These are phyloP conservation scores for Juglanconis juglandina DNA, from an alignment of 2,329 filamentous ascomycete genomes.

Conservation along the genomic window DNA sequence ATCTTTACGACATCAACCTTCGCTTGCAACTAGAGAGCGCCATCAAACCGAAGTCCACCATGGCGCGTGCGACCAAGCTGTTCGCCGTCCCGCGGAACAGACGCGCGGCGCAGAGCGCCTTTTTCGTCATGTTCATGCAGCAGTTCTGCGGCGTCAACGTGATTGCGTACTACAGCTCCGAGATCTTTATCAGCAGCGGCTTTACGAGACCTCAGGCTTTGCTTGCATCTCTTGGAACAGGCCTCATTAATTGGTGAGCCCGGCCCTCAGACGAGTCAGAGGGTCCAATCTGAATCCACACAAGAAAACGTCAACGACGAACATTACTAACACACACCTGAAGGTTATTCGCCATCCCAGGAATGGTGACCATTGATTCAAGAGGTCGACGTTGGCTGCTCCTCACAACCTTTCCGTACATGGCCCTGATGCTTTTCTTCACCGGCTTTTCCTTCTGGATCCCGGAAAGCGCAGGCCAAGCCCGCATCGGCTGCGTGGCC, in stretches of 20 bases:
- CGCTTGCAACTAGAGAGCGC: constrained; percentile 22
- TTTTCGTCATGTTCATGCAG: constrained; percentile 74
- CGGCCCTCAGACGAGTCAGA: too few relatives aligned
- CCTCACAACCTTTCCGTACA: constrained; percentile 28
- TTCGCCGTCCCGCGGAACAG: constrained; percentile 68
- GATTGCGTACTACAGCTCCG: constrained; percentile 45
- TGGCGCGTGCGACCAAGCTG: constrained; percentile 36
- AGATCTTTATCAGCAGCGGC: constrained; percentile 45
- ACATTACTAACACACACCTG: too few relatives aligned
- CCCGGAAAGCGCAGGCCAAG: constrained; percentile 16
- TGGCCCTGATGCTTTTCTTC: constrained; percentile 57
- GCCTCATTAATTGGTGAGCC: too few relatives aligned
- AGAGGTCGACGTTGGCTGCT: too few relatives aligned
- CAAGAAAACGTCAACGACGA: too few relatives aligned
- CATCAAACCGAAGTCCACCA: neutral
- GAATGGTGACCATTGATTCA: too few relatives aligned
- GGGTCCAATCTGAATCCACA: too few relatives aligned
- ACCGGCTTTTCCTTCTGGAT: constrained; percentile 55
- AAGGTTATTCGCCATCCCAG: too few relatives aligned
- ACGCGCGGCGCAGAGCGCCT: constrained; percentile 71
- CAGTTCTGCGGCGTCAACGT: constrained; percentile 12
- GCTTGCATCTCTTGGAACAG: constrained; percentile 24
- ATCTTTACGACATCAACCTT: constrained; percentile 56
- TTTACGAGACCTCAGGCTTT: constrained; percentile 39
- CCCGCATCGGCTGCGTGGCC: constrained; percentile 45